These are phyloP conservation scores for Neocallimastix lanati DNA, from an alignment of 192 early-diverging fungal species.

Conservation along the genomic window DNA sequence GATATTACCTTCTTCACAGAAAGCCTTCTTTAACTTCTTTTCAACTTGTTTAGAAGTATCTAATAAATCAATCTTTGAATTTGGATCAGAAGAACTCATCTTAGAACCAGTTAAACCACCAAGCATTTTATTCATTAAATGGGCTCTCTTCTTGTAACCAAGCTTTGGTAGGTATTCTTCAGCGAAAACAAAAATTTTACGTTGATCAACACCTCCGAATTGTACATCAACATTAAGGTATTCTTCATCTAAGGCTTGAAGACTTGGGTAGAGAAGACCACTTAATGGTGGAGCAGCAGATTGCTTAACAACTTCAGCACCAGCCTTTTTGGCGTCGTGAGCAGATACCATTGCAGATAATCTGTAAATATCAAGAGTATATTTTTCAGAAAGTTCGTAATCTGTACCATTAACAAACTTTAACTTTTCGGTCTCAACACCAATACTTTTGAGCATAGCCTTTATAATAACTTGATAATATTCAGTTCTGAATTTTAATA, in stretches of 20 bases:
- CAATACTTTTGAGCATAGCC: conserved; percentile 74
- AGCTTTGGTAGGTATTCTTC: conserved; percentile 84
- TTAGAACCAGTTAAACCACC: conserved; percentile 82
- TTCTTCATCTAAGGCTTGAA: conserved; percentile 97
- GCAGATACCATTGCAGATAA: conserved; percentile 70
- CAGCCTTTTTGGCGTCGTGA: conserved; percentile 95
- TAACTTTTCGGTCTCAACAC: conserved; percentile 80
- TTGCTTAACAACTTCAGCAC: conserved; percentile 97
- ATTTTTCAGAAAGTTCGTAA: conserved; percentile 76
- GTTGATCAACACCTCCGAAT: conserved; percentile 94
- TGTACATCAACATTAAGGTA: conserved; percentile 87
- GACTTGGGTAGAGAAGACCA: conserved; percentile 89
- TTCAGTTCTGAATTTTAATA: conserved; percentile 63
- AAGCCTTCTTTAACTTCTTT: conserved; percentile 83
- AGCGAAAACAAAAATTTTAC: conserved; percentile 97
- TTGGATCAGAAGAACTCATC: conserved; percentile 90
- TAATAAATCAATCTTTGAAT: conserved; percentile 94
- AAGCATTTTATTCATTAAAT: conserved; percentile 97
- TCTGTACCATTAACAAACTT: conserved; percentile 76
- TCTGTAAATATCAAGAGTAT: conserved; percentile 79
- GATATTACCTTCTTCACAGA: conserved; percentile 92
- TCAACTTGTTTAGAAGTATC: conserved; percentile 60
- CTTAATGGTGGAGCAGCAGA: conserved; percentile 68
- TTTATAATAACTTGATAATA: conserved; percentile 92
- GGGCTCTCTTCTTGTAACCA: conserved; percentile 90